Base-by-base conservation (phyloP, 805 yeast species). In the Lipomyces chichibuensis region DNA sequence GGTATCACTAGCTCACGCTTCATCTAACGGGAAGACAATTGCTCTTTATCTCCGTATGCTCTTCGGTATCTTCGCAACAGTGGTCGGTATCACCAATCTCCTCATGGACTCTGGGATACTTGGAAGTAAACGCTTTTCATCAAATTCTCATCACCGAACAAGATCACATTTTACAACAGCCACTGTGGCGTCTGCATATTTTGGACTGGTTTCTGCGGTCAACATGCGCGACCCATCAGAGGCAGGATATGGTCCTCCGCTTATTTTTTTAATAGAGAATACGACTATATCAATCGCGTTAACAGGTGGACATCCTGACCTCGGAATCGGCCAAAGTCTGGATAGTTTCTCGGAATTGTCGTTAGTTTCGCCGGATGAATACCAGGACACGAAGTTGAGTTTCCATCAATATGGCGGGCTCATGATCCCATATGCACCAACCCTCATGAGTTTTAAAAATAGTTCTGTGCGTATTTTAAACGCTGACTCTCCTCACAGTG, bases 381-480 rank as follows among this genome's bases (percentile, higher is more conserved):
- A 46, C 29, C 29, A 29, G 39, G 29, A 55, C 11, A 9, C 32
- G 29, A 14, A 35, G 9, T 9, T 17, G 17, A 25, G 32, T 17
- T 61, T 35, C n/a, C 27, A 58, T 39, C 66, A 62, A 35, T 62
- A 56, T 43, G 67, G 66, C 56, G 63, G 66, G 3, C 20, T 60
- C 58, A 7, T 57, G 9, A 25, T 65, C 5, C 64, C 67, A 2
- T 65, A 65, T 23, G 62, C 58, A 17, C 66, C 67, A 11, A 53
- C 59, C 14, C 3, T 35, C 2, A 62, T 65, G 62, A 29, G 35
- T 25, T 65, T 65, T 46, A 20, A 39, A 14, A 62, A 62, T 20
- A 51, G 59, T 29, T 29, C 66, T 13, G 52, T 65, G 25, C 58
- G 27, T 59, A 20, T 62, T 25, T 29, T 55, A n/a, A 65, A 65